Percentiles rank a stretch among this genome's conserved stretches.
Conservation (phyloP, 257 asterid genomes). For the Solanum sejunctum region DNA sequence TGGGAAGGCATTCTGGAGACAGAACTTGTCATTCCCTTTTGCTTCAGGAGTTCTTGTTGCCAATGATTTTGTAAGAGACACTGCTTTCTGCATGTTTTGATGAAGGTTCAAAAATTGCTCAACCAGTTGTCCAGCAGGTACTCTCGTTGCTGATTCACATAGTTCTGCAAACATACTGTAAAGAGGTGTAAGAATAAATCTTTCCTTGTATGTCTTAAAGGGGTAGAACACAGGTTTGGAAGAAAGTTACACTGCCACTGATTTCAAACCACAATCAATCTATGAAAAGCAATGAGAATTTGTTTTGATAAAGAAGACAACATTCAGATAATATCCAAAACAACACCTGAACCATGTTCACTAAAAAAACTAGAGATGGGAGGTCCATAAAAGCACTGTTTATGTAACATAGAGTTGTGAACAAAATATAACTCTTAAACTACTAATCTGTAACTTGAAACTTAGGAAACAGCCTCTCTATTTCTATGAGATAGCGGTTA, state of each 20-base stretch:
- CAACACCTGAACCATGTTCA: neutral
- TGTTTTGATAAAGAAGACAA: neutral
- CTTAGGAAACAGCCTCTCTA: too few species aligned
- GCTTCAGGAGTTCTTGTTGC: conserved; percentile 15
- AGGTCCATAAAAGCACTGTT: neutral
- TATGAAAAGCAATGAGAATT: neutral
- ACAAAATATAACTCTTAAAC: neutral
- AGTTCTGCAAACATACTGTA: conserved; percentile 64
- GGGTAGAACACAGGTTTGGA: neutral
- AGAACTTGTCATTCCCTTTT: neutral
- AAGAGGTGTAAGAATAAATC: neutral
- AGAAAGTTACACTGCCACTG: neutral
- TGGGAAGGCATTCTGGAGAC: conserved; percentile 2
- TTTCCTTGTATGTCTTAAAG: neutral
- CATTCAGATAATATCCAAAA: neutral
- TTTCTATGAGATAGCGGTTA: too few species aligned
- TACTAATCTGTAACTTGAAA: neutral
- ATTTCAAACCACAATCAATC: neutral
- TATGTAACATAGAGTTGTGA: neutral
- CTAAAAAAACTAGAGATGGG: neutral
- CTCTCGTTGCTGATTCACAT: conserved; percentile 38
- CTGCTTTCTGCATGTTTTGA: conserved; percentile 35
- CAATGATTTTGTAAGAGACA: conserved; percentile 15
- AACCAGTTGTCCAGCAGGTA: conserved; percentile 38
- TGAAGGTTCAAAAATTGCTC: conserved; percentile 56